A percentile compares a stretch with the other conserved stretches of the same genome.
Conservation (phyloP, 306 rosid species). For the Vigna unguiculata region DNA sequence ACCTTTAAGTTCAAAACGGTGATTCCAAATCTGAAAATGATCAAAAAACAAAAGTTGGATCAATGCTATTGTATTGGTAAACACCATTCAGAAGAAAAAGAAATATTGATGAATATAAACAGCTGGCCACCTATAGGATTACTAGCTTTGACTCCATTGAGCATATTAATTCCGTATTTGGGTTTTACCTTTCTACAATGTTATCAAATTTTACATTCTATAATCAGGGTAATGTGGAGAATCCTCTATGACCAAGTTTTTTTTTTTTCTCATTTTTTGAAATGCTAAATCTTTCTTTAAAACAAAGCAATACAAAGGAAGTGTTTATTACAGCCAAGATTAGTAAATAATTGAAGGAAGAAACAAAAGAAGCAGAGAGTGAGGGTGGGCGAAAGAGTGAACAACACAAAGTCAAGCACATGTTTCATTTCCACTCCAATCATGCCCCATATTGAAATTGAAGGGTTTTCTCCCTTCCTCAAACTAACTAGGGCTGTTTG, state of each 20-base stretch:
- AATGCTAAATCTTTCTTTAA: conserved; percentile 4
- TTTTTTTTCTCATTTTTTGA: not conserved
- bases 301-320: not conserved
- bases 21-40: not conserved
- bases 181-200: not conserved
- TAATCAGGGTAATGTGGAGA: not conserved
- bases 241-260: not conserved
- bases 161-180: not conserved
- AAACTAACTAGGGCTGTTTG: conserved; percentile 33
- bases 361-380: conserved; percentile 30
- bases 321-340: not conserved
- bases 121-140: too few species aligned
- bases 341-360: not conserved
- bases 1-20: not conserved
- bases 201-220: not conserved
- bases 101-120: not conserved
- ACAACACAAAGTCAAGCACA: conserved; percentile 9
- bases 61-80: not conserved
- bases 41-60: not conserved
- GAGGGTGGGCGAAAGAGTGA: conserved; percentile 13
- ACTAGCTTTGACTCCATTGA: not conserved
- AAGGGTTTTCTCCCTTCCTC: conserved; percentile 17
- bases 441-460: conserved; percentile 19
- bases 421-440: conserved; percentile 26
- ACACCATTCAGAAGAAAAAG: not conserved